A percentile compares a stretch with the other conserved stretches of the same genome.
These are phyloP conservation scores for Diaporthe vexans DNA, from an alignment of 2,329 filamentous ascomycete species.

Conservation along the genomic window DNA sequence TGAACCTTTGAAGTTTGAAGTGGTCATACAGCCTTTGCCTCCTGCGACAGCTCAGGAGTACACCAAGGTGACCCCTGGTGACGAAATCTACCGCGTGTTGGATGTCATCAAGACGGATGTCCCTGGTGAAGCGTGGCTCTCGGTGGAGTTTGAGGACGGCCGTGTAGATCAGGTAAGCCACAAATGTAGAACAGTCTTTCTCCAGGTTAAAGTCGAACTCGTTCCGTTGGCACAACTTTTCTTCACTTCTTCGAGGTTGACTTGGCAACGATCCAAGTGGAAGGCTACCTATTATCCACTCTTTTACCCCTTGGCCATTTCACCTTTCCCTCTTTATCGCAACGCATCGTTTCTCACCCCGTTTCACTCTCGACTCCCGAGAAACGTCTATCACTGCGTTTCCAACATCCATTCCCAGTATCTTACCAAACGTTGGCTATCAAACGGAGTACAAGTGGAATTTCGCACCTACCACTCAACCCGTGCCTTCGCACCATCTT, in stretches of 20 bases:
- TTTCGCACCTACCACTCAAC: no score
- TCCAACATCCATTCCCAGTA: neutral
- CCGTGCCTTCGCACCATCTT: neutral
- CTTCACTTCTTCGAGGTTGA: neutral
- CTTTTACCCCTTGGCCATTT: neutral
- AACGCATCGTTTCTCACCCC: neutral
- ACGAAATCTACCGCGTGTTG: conserved; percentile 55
- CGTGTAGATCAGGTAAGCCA: conserved; percentile 59
- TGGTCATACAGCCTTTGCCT: conserved; percentile 47
- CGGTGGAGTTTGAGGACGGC: conserved; percentile 62
- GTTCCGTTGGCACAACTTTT: neutral
- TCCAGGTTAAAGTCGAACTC: neutral
- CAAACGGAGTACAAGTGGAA: neutral
- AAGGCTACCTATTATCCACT: neutral
- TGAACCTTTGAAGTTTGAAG: conserved; percentile 45
- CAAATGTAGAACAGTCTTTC: neutral
- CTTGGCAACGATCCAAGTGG: neutral
- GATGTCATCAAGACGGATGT: conserved; percentile 48
- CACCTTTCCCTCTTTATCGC: neutral
- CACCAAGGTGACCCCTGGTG: conserved; percentile 48
- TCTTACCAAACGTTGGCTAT: neutral
- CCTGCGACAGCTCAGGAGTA: conserved; percentile 47
- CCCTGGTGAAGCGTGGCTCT: conserved; percentile 49
- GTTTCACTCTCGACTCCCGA: neutral
- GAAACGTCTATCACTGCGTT: neutral